Evolutionary conservation across 495 filamentous ascomycete genomes (phyloP).

Genomic region (Aspergillus ellipticus): DNA sequence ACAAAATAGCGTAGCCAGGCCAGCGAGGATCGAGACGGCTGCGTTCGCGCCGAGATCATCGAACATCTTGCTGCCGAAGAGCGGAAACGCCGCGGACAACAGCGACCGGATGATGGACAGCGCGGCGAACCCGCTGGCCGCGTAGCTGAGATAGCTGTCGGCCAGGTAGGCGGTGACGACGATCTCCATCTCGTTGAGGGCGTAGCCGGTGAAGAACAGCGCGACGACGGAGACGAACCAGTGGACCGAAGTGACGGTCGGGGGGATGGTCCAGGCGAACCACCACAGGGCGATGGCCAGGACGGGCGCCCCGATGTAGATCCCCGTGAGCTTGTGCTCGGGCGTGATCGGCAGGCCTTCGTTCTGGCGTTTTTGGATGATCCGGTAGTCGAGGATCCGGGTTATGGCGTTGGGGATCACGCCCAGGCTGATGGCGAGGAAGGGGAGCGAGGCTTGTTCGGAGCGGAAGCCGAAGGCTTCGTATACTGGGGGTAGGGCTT

Average conservation of each 20-base stretch:
- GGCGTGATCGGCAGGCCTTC: slow-evolving; percentile 30
- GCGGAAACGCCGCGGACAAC: slow-evolving; percentile 43
- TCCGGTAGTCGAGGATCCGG: slow-evolving; percentile 38
- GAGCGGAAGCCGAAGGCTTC: slow-evolving; percentile 36
- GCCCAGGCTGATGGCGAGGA: slow-evolving; percentile 44
- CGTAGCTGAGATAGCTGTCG: slow-evolving; percentile 50
- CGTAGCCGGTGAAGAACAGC: slow-evolving; percentile 46
- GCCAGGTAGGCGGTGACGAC: slow-evolving; percentile 50
- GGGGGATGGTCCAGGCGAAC: slow-evolving; percentile 53
- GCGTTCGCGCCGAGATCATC: slow-evolving; percentile 38
- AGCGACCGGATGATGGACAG: slow-evolving; percentile 43
- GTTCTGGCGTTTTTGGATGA: slow-evolving; percentile 24
- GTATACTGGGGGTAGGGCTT: slow-evolving; percentile 46
- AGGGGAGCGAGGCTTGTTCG: slow-evolving; percentile 37
- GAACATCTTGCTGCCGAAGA: slow-evolving; percentile 46
- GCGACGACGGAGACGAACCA: slow-evolving; percentile 44
- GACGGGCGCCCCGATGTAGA: slow-evolving; percentile 43
- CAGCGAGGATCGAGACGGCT: slow-evolving; percentile 42
- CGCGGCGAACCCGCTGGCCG: slow-evolving; percentile 48
- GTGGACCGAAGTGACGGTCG: slow-evolving; percentile 20
- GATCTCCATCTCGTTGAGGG: slow-evolving; percentile 47
- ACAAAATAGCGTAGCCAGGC: slow-evolving; percentile 43
- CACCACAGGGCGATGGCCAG: slow-evolving; percentile 46
- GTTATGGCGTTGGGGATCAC: slow-evolving; percentile 38
- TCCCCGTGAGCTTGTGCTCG: slow-evolving; percentile 49